Percentiles rank a stretch among this genome's conserved stretches.
Evolutionary conservation across 805 yeast species (phyloP).

Genomic region (Lachancea thermotolerans): DNA sequence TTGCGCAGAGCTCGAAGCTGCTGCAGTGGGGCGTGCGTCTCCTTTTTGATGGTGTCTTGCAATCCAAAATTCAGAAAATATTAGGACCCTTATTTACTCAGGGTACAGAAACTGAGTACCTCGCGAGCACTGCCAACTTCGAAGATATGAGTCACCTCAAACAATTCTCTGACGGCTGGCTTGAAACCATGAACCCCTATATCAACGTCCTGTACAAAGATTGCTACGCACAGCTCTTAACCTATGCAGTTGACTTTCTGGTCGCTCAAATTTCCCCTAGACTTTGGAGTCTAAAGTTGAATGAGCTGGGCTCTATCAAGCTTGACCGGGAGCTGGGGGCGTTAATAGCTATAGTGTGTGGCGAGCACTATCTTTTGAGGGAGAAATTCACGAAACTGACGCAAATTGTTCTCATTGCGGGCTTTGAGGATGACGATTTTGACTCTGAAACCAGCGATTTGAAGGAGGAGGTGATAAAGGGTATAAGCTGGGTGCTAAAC

Average conservation of each 20-base stretch:
- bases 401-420: constrained; percentile 74
- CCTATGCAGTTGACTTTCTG: constrained; percentile 45
- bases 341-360: constrained; percentile 67
- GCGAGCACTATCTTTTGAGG: constrained; percentile 63
- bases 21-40: constrained; percentile 37
- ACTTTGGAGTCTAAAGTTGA: constrained; percentile 61
- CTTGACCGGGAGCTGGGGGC: constrained; percentile 75
- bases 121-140: constrained; percentile 30
- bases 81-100: constrained; percentile 37
- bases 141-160: constrained; percentile 34
- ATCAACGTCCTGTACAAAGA: constrained; percentile 47
- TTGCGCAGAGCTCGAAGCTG: constrained; percentile 26
- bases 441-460: constrained; percentile 27
- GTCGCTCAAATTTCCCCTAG: constrained; percentile 57
- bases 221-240: constrained; percentile 43
- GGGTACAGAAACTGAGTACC: constrained; percentile 20
- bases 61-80: constrained; percentile 36
- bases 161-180: constrained; percentile 61
- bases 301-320: constrained; percentile 76
- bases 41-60: constrained; percentile 34
- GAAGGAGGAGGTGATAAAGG: constrained; percentile 36
- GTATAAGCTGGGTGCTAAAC: constrained; percentile 65
- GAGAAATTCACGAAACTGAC: constrained; percentile 76
- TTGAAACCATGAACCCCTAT: constrained; percentile 56
- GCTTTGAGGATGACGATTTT: constrained; percentile 65